Conservation (phyloP, 768 basidiomycete genomes). For the Russula sp. region DNA sequence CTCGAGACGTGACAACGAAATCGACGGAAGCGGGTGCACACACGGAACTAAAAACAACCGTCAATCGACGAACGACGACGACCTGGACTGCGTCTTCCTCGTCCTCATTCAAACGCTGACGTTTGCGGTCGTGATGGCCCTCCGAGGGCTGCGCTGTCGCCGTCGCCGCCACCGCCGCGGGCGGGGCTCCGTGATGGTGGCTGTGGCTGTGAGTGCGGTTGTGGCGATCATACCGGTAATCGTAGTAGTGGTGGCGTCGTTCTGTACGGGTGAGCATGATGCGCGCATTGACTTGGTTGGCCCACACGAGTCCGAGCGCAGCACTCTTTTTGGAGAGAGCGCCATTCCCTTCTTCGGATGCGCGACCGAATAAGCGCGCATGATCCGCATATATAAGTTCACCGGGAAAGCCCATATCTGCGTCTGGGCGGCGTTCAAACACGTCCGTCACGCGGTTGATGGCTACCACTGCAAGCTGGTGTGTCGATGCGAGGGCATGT, state of each 20-base stretch:
- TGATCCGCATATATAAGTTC: conserved; percentile 68
- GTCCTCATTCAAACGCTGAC: conserved; percentile 33
- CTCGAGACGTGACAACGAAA: conserved; percentile 65
- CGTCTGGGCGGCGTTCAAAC: conserved; percentile 43
- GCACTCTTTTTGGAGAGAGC: conserved; percentile 64
- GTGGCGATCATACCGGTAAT: conserved; percentile 26
- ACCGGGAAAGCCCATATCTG: conserved; percentile 33
- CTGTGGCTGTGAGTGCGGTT: conserved; percentile 37
- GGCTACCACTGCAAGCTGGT: conserved; percentile 72
- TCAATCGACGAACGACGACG: conserved; percentile 66
- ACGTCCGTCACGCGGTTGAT: conserved; percentile 88
- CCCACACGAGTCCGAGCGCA: conserved; percentile 86
- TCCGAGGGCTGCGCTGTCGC: conserved; percentile 32
- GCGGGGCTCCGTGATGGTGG: conserved; percentile 27
- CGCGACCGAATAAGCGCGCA: conserved; percentile 70
- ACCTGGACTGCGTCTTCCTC: conserved; percentile 34
- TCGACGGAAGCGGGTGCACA: conserved; percentile 59
- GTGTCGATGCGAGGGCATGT: conserved; percentile 62
- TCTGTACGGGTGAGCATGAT: conserved; percentile 80
- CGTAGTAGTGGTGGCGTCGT: conserved; percentile 52
- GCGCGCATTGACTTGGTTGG: conserved; percentile 85
- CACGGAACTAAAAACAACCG: conserved; percentile 74
- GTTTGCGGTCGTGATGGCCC: conserved; percentile 35
- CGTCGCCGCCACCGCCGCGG: background rate
- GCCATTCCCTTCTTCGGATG: conserved; percentile 42